These are phyloP conservation scores for Selenicereus undatus DNA, from an alignment of 148 eudicot genomes.

Conservation along the genomic window DNA sequence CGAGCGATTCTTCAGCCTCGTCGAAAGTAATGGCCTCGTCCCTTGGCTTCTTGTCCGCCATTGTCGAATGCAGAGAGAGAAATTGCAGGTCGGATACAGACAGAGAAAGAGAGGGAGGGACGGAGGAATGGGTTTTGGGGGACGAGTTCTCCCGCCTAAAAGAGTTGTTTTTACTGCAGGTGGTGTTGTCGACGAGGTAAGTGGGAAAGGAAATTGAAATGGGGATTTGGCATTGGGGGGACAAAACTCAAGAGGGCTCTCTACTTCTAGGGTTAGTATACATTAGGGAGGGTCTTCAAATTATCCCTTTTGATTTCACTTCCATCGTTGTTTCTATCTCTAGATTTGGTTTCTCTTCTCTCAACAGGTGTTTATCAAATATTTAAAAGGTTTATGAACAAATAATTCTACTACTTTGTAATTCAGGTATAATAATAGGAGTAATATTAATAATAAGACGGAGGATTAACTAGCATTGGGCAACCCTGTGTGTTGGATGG, in stretches of 20 bases:
- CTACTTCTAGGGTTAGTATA: slow-evolving; percentile 3
- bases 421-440: too few relatives aligned
- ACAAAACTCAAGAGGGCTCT: background rate
- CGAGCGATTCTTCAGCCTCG: slow-evolving; percentile 23
- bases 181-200: background rate
- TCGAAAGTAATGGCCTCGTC: slow-evolving; percentile 2
- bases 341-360: background rate
- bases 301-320: background rate
- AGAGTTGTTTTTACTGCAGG: background rate
- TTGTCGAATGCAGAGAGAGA: slow-evolving; percentile 13
- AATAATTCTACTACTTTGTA: too few relatives aligned
- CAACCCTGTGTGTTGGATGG: too few relatives aligned
- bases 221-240: background rate
- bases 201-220: background rate
- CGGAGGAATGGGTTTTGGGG: background rate
- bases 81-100: background rate
- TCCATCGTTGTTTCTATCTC: background rate
- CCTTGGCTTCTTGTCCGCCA: slow-evolving; percentile 14
- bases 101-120: slow-evolving; percentile 7
- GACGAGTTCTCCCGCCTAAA: slow-evolving; percentile 30
- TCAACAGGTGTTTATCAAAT: too few relatives aligned
- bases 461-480: too few relatives aligned
- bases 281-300: too few relatives aligned
- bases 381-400: too few relatives aligned
- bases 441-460: too few relatives aligned